phyloP scores from a whole-genome alignment of 768 basidiomycete species.

The Neoboletus magnificus region DNA sequence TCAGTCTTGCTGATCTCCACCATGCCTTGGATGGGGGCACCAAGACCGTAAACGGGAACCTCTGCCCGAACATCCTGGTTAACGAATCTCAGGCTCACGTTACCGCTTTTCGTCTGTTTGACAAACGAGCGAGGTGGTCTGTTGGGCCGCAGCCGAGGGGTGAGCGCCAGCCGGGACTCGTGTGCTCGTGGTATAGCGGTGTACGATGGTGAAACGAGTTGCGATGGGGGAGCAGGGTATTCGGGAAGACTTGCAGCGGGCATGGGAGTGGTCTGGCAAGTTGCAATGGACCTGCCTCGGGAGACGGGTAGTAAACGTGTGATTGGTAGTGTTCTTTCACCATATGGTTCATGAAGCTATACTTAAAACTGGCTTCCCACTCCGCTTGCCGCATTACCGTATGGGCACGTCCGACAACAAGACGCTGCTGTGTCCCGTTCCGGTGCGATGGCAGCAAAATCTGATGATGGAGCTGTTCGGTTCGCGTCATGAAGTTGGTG shows the following conservation, averaged over 20 bases:
- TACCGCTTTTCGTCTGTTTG: constrained; percentile 57
- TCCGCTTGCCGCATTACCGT: constrained; percentile 21
- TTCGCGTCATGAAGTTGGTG: not conserved
- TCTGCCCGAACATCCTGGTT: constrained; percentile 49
- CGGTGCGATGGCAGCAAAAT: not conserved
- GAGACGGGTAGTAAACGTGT: constrained; percentile 19
- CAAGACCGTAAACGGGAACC: constrained; percentile 58
- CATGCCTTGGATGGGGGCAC: constrained; percentile 50
- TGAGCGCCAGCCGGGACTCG: constrained; percentile 53
- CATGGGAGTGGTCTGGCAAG: constrained; percentile 40
- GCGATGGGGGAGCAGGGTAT: constrained; percentile 39
- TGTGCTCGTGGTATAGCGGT: constrained; percentile 50
- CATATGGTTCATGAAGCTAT: constrained; percentile 32
- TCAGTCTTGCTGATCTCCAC: constrained; percentile 56
- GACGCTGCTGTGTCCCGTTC: not conserved
- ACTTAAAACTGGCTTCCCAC: constrained; percentile 35
- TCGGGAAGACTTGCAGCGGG: constrained; percentile 52
- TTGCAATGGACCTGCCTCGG: not conserved
- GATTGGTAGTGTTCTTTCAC: constrained; percentile 13
- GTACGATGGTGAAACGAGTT: constrained; percentile 46
- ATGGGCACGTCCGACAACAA: constrained; percentile 5
- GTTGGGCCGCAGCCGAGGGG: constrained; percentile 33
- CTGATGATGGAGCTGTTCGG: not conserved
- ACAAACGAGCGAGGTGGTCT: constrained; percentile 49
- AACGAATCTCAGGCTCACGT: constrained; percentile 46